A percentile compares a stretch with the other conserved stretches of the same genome.
phyloP scores from a whole-genome alignment of 805 yeast genomes.

The Monosporozyma yasuniensis region DNA sequence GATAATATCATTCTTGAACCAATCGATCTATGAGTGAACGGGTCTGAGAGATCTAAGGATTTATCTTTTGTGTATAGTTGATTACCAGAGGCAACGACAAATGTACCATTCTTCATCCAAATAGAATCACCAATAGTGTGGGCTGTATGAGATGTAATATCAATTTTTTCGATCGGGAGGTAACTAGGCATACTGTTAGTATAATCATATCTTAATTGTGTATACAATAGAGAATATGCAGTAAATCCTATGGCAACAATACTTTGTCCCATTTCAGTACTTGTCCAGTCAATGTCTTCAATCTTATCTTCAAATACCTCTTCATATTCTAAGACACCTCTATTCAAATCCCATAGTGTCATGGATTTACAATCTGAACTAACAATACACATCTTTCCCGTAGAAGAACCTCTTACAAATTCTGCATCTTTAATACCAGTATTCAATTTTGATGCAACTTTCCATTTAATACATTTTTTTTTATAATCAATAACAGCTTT shows the following conservation, averaged over 20 bases:
- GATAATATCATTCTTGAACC: slow-evolving; percentile 50
- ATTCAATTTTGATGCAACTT: slow-evolving; percentile 37
- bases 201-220: slow-evolving; percentile 82
- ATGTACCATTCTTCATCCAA: slow-evolving; percentile 72
- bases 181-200: slow-evolving; percentile 73
- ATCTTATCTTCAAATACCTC: slow-evolving; percentile 37
- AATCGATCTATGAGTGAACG: slow-evolving; percentile 43
- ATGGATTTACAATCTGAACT: slow-evolving; percentile 42
- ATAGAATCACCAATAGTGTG: slow-evolving; percentile 83
- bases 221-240: slow-evolving; percentile 53
- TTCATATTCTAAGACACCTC: slow-evolving; percentile 58
- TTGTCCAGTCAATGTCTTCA: slow-evolving; percentile 82
- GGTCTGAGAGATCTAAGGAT: slow-evolving; percentile 46
- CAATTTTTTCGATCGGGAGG: slow-evolving; percentile 64
- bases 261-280: slow-evolving; percentile 54
- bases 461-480: slow-evolving; percentile 40
- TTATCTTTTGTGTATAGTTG: slow-evolving; percentile 80
- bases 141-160: slow-evolving; percentile 59
- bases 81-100: slow-evolving; percentile 83
- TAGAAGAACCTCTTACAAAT: slow-evolving; percentile 63
- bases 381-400: slow-evolving; percentile 68
- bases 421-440: slow-evolving; percentile 49
- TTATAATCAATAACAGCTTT: slow-evolving; percentile 29
- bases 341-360: slow-evolving; percentile 71
- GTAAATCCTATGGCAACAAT: slow-evolving; percentile 74